A percentile compares a stretch with the other conserved stretches of the same genome.
These are phyloP conservation scores for Trichoderma koningiopsis DNA, from an alignment of 2,329 filamentous ascomycete species.

Conservation along the genomic window DNA sequence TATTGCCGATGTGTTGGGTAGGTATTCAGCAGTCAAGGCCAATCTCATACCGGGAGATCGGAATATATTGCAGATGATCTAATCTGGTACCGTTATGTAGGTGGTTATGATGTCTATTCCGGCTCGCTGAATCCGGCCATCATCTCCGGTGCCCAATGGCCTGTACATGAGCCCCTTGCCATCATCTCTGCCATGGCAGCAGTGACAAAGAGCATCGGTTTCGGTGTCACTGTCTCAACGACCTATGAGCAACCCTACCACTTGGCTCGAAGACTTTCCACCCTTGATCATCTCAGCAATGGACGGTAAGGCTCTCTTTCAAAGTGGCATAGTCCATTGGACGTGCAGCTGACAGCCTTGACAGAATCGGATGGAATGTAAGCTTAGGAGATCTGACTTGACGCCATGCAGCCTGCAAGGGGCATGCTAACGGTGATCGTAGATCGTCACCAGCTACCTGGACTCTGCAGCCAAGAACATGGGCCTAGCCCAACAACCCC, in stretches of 20 bases:
- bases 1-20: slow-evolving; percentile 63
- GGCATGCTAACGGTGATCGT: slow-evolving; percentile 33
- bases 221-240: slow-evolving; percentile 70
- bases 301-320: slow-evolving; percentile 48
- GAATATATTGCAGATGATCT: background rate
- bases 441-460: slow-evolving; percentile 70
- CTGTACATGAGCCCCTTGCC: slow-evolving; percentile 68
- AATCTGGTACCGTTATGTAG: slow-evolving; percentile 35
- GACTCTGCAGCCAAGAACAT: slow-evolving; percentile 70
- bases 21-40: background rate
- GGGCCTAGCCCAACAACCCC: slow-evolving; percentile 57
- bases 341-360: background rate
- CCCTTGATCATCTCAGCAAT: slow-evolving; percentile 67
- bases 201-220: slow-evolving; percentile 66
- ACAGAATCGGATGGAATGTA: slow-evolving; percentile 58
- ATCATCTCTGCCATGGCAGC: slow-evolving; percentile 71
- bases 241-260: slow-evolving; percentile 74
- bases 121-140: slow-evolving; percentile 62
- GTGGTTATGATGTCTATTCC: slow-evolving; percentile 71
- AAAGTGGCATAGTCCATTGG: background rate
- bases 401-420: slow-evolving; percentile 2
- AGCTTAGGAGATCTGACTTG: slow-evolving; percentile 28
- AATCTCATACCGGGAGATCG: background rate
- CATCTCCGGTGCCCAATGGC: slow-evolving; percentile 67
- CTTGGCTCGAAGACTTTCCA: slow-evolving; percentile 65